These are phyloP conservation scores for Psilocybe tampanensis DNA, from an alignment of 768 basidiomycete genomes.

Conservation along the genomic window DNA sequence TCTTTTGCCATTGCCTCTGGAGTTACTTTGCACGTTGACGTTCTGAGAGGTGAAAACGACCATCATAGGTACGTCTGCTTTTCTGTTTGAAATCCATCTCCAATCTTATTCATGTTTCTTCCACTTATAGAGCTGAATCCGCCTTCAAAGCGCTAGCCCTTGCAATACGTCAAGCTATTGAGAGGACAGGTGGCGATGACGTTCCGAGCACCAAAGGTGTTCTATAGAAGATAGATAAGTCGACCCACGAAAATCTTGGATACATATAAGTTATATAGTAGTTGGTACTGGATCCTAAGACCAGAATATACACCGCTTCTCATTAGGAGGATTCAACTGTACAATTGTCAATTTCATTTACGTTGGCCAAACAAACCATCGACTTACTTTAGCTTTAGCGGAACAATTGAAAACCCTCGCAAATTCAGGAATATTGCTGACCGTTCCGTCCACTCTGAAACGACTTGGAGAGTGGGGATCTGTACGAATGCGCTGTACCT, in stretches of 20 bases:
- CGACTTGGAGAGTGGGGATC: conserved; percentile 87
- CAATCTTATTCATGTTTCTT: background rate
- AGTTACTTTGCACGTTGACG: conserved; percentile 92
- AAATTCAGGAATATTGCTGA: conserved; percentile 87
- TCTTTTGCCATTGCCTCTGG: conserved; percentile 98
- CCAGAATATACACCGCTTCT: conserved; percentile 85
- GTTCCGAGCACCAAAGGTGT: conserved; percentile 98
- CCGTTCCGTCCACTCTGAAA: conserved; percentile 84
- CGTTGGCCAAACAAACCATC: too few relatives aligned
- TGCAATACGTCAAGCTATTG: conserved; percentile 94
- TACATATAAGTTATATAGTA: conserved; percentile 17
- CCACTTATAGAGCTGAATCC: conserved; percentile 78
- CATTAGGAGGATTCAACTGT: conserved; percentile 81
- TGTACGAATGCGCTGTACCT: conserved; percentile 80
- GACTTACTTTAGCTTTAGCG: conserved; percentile 67
- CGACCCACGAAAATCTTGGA: conserved; percentile 1
- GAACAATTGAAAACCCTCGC: conserved; percentile 86
- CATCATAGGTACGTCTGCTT: conserved; percentile 79
- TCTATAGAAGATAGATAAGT: conserved; percentile 37
- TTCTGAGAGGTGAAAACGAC: conserved; percentile 93
- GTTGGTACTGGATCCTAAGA: conserved; percentile 32
- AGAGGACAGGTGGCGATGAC: conserved; percentile 85
- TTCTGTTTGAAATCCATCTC: background rate
- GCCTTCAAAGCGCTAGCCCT: conserved; percentile 98
- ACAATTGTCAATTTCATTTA: background rate